phyloP scores from a whole-genome alignment of 495 filamentous ascomycete genomes.

The Penicillium odoratum region DNA sequence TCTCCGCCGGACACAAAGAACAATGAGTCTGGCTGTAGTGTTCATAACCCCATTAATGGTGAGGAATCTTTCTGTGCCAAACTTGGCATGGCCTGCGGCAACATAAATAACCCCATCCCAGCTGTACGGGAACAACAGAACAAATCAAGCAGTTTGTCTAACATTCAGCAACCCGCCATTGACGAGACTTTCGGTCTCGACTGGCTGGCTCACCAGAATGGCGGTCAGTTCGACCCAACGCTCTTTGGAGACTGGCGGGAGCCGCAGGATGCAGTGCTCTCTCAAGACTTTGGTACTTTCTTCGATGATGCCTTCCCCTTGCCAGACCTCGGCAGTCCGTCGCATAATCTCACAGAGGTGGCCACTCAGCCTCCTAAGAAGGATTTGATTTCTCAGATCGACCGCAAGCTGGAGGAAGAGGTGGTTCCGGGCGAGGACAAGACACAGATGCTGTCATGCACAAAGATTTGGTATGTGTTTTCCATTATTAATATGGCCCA shows the following conservation, averaged over 20 bases:
- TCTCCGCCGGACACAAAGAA: slow-evolving; percentile 59
- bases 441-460: slow-evolving; percentile 73
- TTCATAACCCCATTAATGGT: slow-evolving; percentile 47
- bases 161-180: slow-evolving; percentile 20
- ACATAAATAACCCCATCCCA: slow-evolving; percentile 67
- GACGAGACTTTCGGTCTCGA: slow-evolving; percentile 54
- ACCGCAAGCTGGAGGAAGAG: slow-evolving; percentile 65
- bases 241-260: slow-evolving; percentile 95
- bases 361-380: slow-evolving; percentile 48
- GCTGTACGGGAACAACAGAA: slow-evolving; percentile 34
- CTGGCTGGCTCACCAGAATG: slow-evolving; percentile 81
- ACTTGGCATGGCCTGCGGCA: slow-evolving; percentile 71
- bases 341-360: slow-evolving; percentile 59
- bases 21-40: slow-evolving; percentile 42
- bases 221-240: slow-evolving; percentile 85
- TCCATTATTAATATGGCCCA: not conserved
- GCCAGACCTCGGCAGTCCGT: slow-evolving; percentile 72
- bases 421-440: slow-evolving; percentile 64
- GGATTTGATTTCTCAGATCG: slow-evolving; percentile 73
- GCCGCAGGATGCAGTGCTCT: slow-evolving; percentile 71
- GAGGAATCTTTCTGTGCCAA: slow-evolving; percentile 67
- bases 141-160: slow-evolving; percentile 31
- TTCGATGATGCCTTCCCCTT: slow-evolving; percentile 86
- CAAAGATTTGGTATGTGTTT: slow-evolving; percentile 81
- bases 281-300: slow-evolving; percentile 72